A percentile compares a stretch with the other conserved stretches of the same genome.
phyloP scores from a whole-genome alignment of 345 rosid species.

The Hibiscus syriacus region DNA sequence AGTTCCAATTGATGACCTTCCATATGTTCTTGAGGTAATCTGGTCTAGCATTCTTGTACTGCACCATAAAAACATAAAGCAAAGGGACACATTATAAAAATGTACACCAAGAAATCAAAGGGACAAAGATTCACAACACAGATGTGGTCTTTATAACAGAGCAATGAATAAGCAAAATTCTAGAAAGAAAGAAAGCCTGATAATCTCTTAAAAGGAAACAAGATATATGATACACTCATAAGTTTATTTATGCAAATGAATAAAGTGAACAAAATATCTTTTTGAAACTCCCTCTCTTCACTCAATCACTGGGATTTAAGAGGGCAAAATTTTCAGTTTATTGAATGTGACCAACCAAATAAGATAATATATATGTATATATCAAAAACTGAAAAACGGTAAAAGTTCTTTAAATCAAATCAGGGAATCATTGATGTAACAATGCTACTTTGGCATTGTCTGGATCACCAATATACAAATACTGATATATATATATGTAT shows the following conservation, averaged over 20 bases:
- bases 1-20: slow-evolving; percentile 93
- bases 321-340: not conserved
- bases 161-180: slow-evolving; percentile 12
- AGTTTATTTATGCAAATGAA: not conserved
- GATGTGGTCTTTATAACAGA: not conserved
- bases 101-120: not conserved
- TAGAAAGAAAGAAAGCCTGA: slow-evolving; percentile 31
- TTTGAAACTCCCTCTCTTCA: not conserved
- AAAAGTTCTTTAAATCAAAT: not conserved
- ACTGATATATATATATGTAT: not conserved
- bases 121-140: slow-evolving; percentile 3
- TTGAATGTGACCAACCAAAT: not conserved
- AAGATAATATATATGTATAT: not conserved
- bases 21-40: slow-evolving; percentile 92
- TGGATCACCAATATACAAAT: not conserved
- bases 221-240: slow-evolving; percentile 24
- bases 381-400: not conserved
- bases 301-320: not conserved
- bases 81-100: not conserved
- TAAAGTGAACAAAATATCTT: not conserved
- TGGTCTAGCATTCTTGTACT: slow-evolving; percentile 88
- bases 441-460: slow-evolving; percentile 3
- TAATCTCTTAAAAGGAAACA: not conserved
- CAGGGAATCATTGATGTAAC: not conserved
- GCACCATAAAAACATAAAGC: slow-evolving; percentile 14